Evolutionary conservation across 345 rosid genomes (phyloP).

Genomic region (Durio zibethinus): DNA sequence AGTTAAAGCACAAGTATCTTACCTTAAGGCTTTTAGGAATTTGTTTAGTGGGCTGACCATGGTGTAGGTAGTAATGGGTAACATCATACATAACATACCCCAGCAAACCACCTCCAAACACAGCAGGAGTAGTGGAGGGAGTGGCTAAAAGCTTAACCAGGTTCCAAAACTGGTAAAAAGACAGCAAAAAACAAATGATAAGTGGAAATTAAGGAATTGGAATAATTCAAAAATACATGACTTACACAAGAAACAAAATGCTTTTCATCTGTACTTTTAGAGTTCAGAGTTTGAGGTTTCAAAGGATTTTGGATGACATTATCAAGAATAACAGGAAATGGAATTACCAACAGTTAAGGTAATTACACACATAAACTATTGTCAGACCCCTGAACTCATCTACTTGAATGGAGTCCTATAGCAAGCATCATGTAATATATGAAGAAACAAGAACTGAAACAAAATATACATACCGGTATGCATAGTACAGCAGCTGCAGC

Average conservation of each 20-base stretch:
- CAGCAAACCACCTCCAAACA: conserved; percentile 84
- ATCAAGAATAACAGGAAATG: not conserved
- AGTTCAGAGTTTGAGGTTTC: not conserved
- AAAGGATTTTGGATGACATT: not conserved
- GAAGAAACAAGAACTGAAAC: conserved; percentile 2
- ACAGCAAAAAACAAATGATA: not conserved
- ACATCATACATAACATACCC: conserved; percentile 89
- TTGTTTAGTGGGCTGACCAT: conserved; percentile 71
- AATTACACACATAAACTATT: not conserved
- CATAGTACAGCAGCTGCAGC: conserved; percentile 67
- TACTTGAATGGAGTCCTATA: not conserved
- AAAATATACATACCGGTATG: conserved; percentile 50
- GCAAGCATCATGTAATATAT: not conserved
- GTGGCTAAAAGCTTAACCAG: conserved; percentile 51
- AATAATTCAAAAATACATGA: not conserved
- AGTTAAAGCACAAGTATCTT: conserved; percentile 13
- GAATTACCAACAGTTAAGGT: not conserved
- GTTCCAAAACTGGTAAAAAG: conserved; percentile 66
- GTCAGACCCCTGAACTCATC: not conserved
- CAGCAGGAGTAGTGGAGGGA: conserved; percentile 68
- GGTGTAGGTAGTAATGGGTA: conserved; percentile 92
- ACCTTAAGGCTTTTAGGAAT: conserved; percentile 75
- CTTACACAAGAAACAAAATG: not conserved
- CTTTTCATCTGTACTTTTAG: not conserved
- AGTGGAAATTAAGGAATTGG: not conserved